Percentiles rank a stretch among this genome's conserved stretches.
Evolutionary conservation across 176 grass and related monocot species (phyloP).

Genomic region (Juncus inflexus): DNA sequence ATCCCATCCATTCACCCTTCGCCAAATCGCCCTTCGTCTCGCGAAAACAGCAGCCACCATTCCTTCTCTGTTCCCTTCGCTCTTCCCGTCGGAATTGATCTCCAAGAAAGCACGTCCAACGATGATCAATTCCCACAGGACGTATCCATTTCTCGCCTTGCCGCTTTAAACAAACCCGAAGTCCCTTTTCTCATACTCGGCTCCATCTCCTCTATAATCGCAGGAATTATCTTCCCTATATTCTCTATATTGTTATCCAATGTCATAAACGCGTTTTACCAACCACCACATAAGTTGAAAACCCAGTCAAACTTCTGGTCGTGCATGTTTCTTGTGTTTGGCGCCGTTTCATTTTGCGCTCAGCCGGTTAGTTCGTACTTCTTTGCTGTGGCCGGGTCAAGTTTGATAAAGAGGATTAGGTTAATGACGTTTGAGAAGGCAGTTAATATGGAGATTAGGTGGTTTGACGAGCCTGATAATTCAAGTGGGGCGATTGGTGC

Average conservation of each 20-base stretch:
- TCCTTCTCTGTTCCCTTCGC: constrained; percentile 67
- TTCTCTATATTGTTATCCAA: constrained; percentile 71
- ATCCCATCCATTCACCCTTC: constrained; percentile 39
- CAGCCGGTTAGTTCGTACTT: constrained; percentile 73
- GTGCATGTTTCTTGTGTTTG: constrained; percentile 85
- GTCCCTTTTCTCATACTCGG: constrained; percentile 64
- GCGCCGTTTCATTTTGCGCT: constrained; percentile 60
- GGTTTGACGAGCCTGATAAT: constrained; percentile 82
- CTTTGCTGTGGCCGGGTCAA: constrained; percentile 73
- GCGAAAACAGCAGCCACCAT: constrained; percentile 60
- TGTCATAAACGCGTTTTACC: constrained; percentile 76
- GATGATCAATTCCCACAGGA: constrained; percentile 41
- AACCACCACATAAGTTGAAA: constrained; percentile 58
- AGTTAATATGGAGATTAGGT: constrained; percentile 81
- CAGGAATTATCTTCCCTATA: constrained; percentile 74
- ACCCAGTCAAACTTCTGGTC: constrained; percentile 84
- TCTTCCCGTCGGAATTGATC: constrained; percentile 48
- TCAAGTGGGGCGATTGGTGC: constrained; percentile 84
- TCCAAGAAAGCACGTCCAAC: constrained; percentile 47
- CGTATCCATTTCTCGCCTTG: constrained; percentile 67
- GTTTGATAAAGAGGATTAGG: constrained; percentile 77
- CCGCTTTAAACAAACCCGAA: constrained; percentile 79
- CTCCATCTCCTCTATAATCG: constrained; percentile 59
- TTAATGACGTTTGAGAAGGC: constrained; percentile 93
- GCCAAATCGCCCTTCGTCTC: constrained; percentile 48